Conservation (phyloP, 202 grass and related monocot species). For the Setaria italica region DNA sequence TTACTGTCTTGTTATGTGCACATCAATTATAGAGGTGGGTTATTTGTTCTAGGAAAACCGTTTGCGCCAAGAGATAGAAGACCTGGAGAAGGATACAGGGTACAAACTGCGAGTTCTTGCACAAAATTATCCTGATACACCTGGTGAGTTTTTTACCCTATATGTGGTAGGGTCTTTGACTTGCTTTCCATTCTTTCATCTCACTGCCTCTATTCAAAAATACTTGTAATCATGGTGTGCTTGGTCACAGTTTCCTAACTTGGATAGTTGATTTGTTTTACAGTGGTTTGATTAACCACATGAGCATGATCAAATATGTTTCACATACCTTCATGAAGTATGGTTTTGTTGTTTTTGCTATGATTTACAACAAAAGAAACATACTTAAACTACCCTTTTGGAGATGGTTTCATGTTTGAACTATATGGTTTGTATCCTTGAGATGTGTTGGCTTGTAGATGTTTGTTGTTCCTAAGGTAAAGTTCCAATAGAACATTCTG, state of each 20-base stretch:
- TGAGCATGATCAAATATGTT: not conserved
- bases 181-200: constrained; percentile 16
- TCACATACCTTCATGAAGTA: not conserved
- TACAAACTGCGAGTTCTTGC: constrained; percentile 92
- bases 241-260: not conserved
- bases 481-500: not conserved
- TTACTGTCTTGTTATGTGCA: not conserved
- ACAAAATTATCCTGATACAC: constrained; percentile 95
- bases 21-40: not conserved
- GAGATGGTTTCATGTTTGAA: not conserved
- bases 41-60: constrained; percentile 65
- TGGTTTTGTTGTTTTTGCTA: not conserved
- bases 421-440: not conserved
- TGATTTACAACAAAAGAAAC: not conserved
- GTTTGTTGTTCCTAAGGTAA: not conserved
- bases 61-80: constrained; percentile 74
- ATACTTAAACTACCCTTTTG: not conserved
- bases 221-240: not conserved
- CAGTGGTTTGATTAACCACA: not conserved
- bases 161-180: not conserved
- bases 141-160: constrained; percentile 50
- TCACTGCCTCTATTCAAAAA: not conserved
- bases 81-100: constrained; percentile 94
- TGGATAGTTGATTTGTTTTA: not conserved
- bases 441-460: not conserved